These are phyloP conservation scores for Neoarthrinium moseri DNA, from an alignment of 2,329 filamentous ascomycete species.

Conservation along the genomic window DNA sequence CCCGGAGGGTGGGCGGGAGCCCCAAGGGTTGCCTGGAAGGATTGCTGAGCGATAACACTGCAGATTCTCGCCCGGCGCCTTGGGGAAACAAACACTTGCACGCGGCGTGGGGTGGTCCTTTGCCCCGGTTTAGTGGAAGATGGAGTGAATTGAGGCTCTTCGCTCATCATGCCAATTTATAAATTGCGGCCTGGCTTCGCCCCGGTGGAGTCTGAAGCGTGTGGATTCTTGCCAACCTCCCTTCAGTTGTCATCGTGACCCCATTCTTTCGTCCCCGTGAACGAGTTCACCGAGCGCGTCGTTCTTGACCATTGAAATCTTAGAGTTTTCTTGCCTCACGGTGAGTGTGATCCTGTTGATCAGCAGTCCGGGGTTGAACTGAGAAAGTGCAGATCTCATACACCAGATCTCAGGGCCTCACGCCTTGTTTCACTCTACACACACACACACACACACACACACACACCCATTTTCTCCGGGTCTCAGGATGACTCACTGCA, in stretches of 20 bases:
- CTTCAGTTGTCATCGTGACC: no score
- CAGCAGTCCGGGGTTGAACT: no score
- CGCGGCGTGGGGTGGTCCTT: neutral
- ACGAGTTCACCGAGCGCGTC: neutral
- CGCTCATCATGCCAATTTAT: neutral
- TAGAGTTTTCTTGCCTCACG: no score
- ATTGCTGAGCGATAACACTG: no score
- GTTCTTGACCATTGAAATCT: neutral
- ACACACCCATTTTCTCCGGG: no score
- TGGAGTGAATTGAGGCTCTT: conserved; percentile 1
- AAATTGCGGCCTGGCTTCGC: neutral
- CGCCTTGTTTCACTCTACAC: neutral
- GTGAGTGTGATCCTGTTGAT: no score
- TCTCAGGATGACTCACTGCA: neutral
- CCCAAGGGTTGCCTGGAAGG: no score
- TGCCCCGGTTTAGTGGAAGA: neutral
- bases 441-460: no score
- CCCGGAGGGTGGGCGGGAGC: no score
- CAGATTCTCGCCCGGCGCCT: neutral
- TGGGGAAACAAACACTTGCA: neutral
- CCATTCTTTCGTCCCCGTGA: neutral
- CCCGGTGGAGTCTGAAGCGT: no score
- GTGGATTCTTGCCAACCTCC: no score
- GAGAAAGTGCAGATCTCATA: no score
- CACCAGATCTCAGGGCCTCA: neutral